These are phyloP conservation scores for Coniochaeta sp. DNA, from an alignment of 2,329 filamentous ascomycete species.

Conservation along the genomic window DNA sequence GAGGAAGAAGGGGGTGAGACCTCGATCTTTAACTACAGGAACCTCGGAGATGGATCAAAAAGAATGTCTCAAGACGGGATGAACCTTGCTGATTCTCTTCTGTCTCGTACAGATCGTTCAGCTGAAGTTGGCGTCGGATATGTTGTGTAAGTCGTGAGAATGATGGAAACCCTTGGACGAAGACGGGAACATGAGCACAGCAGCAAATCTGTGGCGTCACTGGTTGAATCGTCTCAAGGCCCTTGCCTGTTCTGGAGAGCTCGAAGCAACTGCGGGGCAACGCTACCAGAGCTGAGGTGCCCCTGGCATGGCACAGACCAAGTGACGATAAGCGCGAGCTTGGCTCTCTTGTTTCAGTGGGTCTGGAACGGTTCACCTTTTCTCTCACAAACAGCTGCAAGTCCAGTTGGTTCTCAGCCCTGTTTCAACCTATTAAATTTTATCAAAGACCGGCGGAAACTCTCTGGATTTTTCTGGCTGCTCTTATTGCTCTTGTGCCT, in stretches of 20 bases:
- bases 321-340: not conserved
- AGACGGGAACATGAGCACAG: not conserved
- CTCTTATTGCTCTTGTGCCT: too few relatives aligned
- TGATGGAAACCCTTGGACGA: not conserved
- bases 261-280: not conserved
- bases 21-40: not conserved
- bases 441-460: too few relatives aligned
- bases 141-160: not conserved
- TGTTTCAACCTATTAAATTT: too few relatives aligned
- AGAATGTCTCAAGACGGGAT: not conserved
- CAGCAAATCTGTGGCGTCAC: slow-evolving; percentile 1
- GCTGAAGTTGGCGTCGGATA: too few relatives aligned
- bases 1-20: not conserved
- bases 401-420: too few relatives aligned
- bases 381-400: too few relatives aligned
- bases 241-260: not conserved
- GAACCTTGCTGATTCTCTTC: not conserved
- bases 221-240: not conserved
- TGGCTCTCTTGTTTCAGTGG: not conserved
- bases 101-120: not conserved
- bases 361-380: too few relatives aligned
- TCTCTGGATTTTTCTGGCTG: too few relatives aligned
- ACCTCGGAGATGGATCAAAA: not conserved
- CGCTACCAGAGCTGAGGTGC: not conserved
- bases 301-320: not conserved